Base-by-base conservation (phyloP, 2,329 filamentous ascomycete species). In the Gremmenia infestans region DNA sequence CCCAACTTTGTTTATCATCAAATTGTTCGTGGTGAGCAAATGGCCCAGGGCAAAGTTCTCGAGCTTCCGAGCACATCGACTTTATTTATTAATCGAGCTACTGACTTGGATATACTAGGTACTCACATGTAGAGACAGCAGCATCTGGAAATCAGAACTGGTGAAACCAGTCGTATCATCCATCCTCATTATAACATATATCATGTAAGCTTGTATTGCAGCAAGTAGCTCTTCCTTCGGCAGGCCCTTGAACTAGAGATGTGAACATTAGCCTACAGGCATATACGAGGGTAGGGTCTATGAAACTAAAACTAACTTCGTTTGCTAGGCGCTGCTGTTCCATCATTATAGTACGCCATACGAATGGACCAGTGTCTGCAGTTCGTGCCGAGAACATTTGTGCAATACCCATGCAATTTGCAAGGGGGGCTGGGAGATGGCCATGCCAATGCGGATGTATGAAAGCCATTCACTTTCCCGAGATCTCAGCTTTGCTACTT, bases 331-430 rank as follows among this genome's bases (percentile, higher is more conserved):
- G 37, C 11, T 42, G 22, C 35, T 53, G 37, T n/a, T 66, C 63
- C 8, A 36, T 50, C 28, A 50, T 49, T 19, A 66, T 59, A 4
- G 57, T 59, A 12, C 50, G 39, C 57, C 61, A 62, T 36, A 65
- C 49, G 19, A 64, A 61, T 0, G 47, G 42, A 28, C 28, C 55
- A 8, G 60, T 63, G 25, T 66, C 63, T 4, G 48, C 22, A 9
- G 54, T 63, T 22, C 54, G 52, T 14, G 55, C 57, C n/a, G 55
- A 55, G 51, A 65, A 66, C 43, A 65, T 59, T 25, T 65, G 59
- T 17, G 64, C 61, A 42, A 67, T 63, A 19, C 58, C 54, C 63
- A 65, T 66, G 35, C 65, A 67, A 7, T 28, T 63, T 19, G 51
- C 51, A 9, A 67, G 48, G 17, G 61, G 46, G 25, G 50, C 48